A percentile compares a stretch with the other conserved stretches of the same genome.
Conservation (phyloP, 2,329 filamentous ascomycete genomes). For the Trichocomaceae sp. region DNA sequence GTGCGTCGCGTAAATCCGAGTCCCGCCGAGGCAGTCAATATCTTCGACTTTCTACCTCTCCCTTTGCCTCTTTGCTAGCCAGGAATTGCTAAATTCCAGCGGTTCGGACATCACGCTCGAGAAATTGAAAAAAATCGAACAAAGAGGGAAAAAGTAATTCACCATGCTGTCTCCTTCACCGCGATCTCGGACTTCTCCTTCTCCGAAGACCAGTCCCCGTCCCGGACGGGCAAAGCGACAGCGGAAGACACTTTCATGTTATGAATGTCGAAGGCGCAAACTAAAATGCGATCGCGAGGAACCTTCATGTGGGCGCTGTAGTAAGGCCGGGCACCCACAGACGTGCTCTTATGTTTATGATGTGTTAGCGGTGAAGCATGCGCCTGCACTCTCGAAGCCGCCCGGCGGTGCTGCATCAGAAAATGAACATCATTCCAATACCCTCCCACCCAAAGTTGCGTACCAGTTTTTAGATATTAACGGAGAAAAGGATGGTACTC, state of each 20-base stretch:
- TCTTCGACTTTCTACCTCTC: not conserved
- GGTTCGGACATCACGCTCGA: not conserved
- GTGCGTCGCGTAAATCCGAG: not conserved
- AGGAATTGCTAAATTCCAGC: no score
- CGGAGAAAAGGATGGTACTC: not conserved
- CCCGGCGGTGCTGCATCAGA: not conserved
- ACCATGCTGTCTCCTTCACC: not conserved
- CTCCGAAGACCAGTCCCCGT: not conserved
- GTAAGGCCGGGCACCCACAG: slow-evolving; percentile 11
- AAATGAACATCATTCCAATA: not conserved
- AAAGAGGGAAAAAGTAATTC: no score
- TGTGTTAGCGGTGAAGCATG: not conserved
- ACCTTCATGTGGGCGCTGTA: slow-evolving; percentile 17
- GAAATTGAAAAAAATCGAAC: not conserved
- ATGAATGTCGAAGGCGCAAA: slow-evolving; percentile 12
- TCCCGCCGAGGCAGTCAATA: not conserved
- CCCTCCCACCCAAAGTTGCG: not conserved
- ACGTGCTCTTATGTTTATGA: slow-evolving; percentile 10
- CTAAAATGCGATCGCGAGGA: slow-evolving; percentile 16
- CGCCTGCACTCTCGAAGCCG: not conserved
- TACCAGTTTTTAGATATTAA: slow-evolving; percentile 4
- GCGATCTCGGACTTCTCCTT: slow-evolving; percentile 1
- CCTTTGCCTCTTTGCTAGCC: not conserved
- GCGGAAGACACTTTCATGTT: slow-evolving; percentile 13
- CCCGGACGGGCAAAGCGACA: slow-evolving; percentile 1